Base-by-base conservation (phyloP, 805 yeast species). In the Myxozyma melibiosi region DNA sequence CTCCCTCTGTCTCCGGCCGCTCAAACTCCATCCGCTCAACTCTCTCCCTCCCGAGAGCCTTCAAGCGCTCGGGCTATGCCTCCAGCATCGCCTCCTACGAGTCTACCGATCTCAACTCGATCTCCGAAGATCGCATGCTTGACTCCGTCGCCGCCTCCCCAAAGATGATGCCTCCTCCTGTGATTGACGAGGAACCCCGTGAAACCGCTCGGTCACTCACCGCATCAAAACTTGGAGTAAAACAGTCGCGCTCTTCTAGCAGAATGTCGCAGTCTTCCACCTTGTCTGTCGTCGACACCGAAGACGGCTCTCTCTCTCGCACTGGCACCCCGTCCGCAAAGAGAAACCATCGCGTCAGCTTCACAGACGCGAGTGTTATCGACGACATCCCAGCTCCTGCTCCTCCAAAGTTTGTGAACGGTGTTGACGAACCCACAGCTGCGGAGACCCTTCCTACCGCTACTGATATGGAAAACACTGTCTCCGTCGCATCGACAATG, bases 51-150 rank as follows among this genome's bases (percentile, higher is more conserved):
- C 51, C 53, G 30, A 34, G 48, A n/a, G 45, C 46, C 14, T 33
- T 53, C 25, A 41, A 47, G 27, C 28, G 39, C 37, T 41, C 60
- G 22, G 49, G 55, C 3, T 59, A 59, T 34, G 62, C 63, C 2
- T 57, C 63, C 6, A 52, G 58, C 11, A 30, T 59, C 28, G 28
- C 42, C 13, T 59, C 63, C 14, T 56, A 40, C 42, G 63, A 59
- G 28, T 52, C 58, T 6, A 39, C 42, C 24, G 63, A 58, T 25
- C 48, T 58, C 40, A 58, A 58, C 41, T 57, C 61, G 27, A 58
- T 58, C 42, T 31, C 53, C 11, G 63, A 58, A 33, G 55, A 51
- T 39, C 53, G 22, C 8, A 37, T 52, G 25, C 35, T 56, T 14
- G 63, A 51, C 37, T 47, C 54, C 13, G 27, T 39, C 37, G 37